Base-by-base conservation (phyloP, 139 green algal genomes). In the Chlorella vulgaris region DNA sequence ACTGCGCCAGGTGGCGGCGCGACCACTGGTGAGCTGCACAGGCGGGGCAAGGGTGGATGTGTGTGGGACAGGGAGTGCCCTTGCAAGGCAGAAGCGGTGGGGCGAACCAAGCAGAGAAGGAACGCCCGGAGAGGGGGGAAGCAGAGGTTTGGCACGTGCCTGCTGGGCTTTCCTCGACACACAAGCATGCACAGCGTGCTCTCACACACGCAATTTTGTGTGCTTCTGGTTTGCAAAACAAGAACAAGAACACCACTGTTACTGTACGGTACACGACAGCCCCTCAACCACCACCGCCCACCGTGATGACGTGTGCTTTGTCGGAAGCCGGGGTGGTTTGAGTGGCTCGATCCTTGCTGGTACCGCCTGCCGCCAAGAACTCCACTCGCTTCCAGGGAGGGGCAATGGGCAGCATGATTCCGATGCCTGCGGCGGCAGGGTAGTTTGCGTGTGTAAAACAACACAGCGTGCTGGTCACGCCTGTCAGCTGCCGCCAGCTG, bases 301-400 rank as follows among this genome's bases (percentile, higher is more conserved):
- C 71, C 50, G 66, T 50, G 1, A 78, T 50, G 29, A 68, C 36
- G 7, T 78, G 33, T 2, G 55, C 71, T 7, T 51, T 66, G 71
- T 66, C 71, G 22, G 71, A 78, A 50, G 71, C 71, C 3, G 71
- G 71, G 35, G 71, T 78, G 13, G 28, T 33, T 0, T 29, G 6
- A 4, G 7, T 66, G 50, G 71, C 71, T 1, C 71, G 33, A 50
- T 78, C 71, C 33, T 67, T 28, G 4, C 10, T 13, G 36, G 24
- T 67, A 33, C 71, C 71, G 33, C 71, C 71, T 26, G 71, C 24
- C 24, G 71, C 71, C 71, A 78, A 50, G 71, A 78, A 78, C 19
- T 38, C 26, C 2, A 78, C 15, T 7, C 36, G 24, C 33, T 67
- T 35, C 7, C 50, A 78, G 4, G 71, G 71, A 5, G 71, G 71